Base-by-base conservation (phyloP, 305 asterid genomes). In the Fraxinus floribunda region DNA sequence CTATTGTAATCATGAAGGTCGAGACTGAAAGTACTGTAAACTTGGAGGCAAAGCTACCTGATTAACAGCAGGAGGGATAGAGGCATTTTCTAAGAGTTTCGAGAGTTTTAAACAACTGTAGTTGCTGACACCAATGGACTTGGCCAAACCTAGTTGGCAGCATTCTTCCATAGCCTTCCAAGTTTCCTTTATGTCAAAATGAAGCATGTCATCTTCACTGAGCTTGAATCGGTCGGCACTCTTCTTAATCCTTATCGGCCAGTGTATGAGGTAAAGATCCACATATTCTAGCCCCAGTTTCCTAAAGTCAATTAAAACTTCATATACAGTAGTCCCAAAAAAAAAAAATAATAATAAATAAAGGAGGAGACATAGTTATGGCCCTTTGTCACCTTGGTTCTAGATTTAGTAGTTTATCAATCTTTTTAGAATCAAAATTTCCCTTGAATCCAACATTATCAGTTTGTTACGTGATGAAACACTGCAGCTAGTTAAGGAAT, bases 61-160 rank as follows among this genome's bases (percentile, higher is more conserved):
- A 57, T 80, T 77, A 57, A 85, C 83, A 0, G 88, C 83, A 2
- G 88, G 88, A 15, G 83, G 86, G 39, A 85, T 80, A 24, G 77
- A 75, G 8, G 87, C 80, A 55, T 75, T 64, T 46, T 29, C 55
- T 0, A 84, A 76, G 36, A 86, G 85, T 9, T 70, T 76, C 1
- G 84, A 62, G 66, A 84, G 79, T 55, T 84, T 86, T 38, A 36
- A 76, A 24, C 84, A 84, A 32, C 81, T 79, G 79, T 77, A 87
- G 39, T 87, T 87, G 83, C 86, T 80, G 10, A 87, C 81, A 30
- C 90, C 88, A 7, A 87, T 74, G 49, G 86, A 87, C 73, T 85
- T 87, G 2, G 86, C 52, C 10, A 82, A 71, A 5, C 88, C 86
- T 30, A 85, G 38, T 5, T 34, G 83, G 26, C 71, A 32, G 79